phyloP scores from a whole-genome alignment of 228 moss, liverwort and hornwort species.

The Sphagnum magellanicum region DNA sequence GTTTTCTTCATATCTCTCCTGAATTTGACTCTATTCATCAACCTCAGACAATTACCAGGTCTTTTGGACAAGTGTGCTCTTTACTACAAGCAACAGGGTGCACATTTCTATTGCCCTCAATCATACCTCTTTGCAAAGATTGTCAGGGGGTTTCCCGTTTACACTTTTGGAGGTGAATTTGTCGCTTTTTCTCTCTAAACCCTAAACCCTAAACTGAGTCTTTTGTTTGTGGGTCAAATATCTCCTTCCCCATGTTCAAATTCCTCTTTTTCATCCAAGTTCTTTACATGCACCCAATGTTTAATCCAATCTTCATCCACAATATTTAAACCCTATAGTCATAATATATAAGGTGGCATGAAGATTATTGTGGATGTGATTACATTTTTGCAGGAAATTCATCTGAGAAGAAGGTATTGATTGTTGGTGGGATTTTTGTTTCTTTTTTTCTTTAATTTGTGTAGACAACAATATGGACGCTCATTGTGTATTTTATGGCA shows the following conservation, averaged over 20 bases:
- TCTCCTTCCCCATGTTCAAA: too few species aligned
- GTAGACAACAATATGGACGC: slow-evolving; percentile 36
- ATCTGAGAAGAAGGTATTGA: not conserved
- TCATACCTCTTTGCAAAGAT: slow-evolving; percentile 35
- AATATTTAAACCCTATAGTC: too few species aligned
- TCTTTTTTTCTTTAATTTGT: not conserved
- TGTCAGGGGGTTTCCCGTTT: slow-evolving; percentile 29
- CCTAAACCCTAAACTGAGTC: too few species aligned
- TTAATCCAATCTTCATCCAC: too few species aligned
- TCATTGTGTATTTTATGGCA: slow-evolving; percentile 35
- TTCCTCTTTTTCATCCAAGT: too few species aligned
- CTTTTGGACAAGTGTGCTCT: slow-evolving; percentile 29
- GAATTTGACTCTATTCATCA: slow-evolving; percentile 50
- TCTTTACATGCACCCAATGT: too few species aligned
- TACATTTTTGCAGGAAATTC: not conserved
- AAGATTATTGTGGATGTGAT: not conserved
- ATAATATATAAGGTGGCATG: too few species aligned
- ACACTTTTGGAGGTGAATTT: slow-evolving; percentile 27
- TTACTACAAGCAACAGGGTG: slow-evolving; percentile 39
- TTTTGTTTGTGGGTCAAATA: too few species aligned
- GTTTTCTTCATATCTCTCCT: slow-evolving; percentile 38
- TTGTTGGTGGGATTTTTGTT: not conserved
- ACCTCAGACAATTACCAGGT: slow-evolving; percentile 31
- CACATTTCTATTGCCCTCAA: slow-evolving; percentile 37
- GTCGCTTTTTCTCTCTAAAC: not conserved